phyloP scores from a whole-genome alignment of 257 asterid genomes.

The Orobanche coerulescens region DNA sequence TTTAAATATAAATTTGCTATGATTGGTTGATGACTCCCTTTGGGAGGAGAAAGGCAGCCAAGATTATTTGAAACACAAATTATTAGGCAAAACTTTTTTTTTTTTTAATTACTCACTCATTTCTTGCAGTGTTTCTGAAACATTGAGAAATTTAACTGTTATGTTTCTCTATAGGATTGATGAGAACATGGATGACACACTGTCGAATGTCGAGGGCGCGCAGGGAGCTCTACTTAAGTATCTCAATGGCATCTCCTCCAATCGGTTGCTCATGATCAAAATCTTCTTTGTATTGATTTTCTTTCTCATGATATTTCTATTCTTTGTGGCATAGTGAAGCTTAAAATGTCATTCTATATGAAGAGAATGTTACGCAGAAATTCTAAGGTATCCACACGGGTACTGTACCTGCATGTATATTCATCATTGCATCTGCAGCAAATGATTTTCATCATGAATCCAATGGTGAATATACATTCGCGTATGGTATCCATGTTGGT shows the following conservation, averaged over 20 bases:
- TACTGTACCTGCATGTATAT: no score
- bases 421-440: no score
- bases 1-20: no score
- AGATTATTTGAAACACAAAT: no score
- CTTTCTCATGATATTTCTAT: constrained; percentile 80
- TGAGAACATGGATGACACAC: constrained; percentile 83
- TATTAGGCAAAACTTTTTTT: no score
- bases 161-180: constrained; percentile 50
- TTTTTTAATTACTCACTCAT: background rate
- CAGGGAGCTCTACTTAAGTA: constrained; percentile 80
- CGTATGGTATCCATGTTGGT: no score
- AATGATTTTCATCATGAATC: no score
- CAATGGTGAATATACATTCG: no score
- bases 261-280: constrained; percentile 95
- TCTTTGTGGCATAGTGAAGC: constrained; percentile 64
- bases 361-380: background rate
- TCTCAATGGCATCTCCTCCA: constrained; percentile 86
- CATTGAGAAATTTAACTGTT: background rate
- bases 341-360: background rate
- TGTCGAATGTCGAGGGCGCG: constrained; percentile 82
- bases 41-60: no score
- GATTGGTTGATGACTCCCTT: no score
- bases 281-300: constrained; percentile 79
- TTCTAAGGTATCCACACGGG: no score
- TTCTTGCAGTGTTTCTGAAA: background rate